Evolutionary conservation across 768 basidiomycete species (phyloP), one percentile per base, ranked within the genome.

Genomic region (Boletus rubescentipes): DNA sequence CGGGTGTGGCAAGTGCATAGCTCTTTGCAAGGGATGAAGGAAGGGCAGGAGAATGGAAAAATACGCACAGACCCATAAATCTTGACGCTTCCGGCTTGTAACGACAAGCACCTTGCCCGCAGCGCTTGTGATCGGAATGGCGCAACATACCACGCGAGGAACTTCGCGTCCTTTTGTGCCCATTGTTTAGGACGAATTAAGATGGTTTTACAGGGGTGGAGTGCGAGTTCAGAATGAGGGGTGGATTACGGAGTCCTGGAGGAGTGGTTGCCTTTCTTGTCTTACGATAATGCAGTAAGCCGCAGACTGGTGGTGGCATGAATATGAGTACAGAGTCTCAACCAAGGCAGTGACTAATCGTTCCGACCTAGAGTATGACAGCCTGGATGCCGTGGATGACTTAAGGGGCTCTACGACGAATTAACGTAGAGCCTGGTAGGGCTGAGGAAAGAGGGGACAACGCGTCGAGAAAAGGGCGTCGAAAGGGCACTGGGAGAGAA

Each of bases 61-160:
- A 61, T 41, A 93, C 91, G 90, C 75, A 93, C 91, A 89, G 66
- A 93, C 89, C 91, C 91, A 93, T 53, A 77, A 69, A 65, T 90
- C 79, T 68, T 85, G 83, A 54, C 87, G 79, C 68, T 92, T 93
- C 55, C 91, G 82, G 70, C 89, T 91, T 21, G 91, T 92, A 62
- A 93, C 80, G 59, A 93, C 81, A 57, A 93, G 83, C 51, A 93
- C 81, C 70, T 91, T 89, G 69, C 83, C 84, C 7, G 84, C 82
- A 26, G 85, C 74, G 59, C 85, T 80, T 42, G 83, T 76, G 61
- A 93, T 90, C 50, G 91, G 91, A 53, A 93, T 93, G 46, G 91
- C 91, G 68, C 91, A 93, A 73, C 91, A 93, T 61, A 93, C 91
- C 71, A 93, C 80, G 68, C 91, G 87, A 50, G 91, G 91, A 46